Conservation (phyloP, 805 yeast species). For the Starmerella tilneyi region DNA sequence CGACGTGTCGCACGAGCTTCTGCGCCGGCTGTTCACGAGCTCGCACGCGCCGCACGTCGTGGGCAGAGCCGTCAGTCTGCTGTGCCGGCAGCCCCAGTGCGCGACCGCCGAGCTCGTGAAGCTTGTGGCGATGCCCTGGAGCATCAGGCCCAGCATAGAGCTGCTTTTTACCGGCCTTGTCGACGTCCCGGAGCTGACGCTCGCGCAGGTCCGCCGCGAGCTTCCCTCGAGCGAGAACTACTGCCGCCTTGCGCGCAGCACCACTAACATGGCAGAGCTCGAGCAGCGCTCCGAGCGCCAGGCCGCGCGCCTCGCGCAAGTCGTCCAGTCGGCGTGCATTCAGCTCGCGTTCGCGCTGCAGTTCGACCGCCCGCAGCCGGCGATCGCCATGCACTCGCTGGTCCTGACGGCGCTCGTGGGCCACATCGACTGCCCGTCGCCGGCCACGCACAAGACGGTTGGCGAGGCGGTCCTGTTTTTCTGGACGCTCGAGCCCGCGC, state of each 20-base stretch:
- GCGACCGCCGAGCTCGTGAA: slow-evolving; percentile 3
- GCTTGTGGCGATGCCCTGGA: slow-evolving; percentile 3
- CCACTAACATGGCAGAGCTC: slow-evolving; percentile 1
- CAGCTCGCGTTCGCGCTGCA: slow-evolving; percentile 7
- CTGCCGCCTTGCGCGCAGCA: slow-evolving; percentile 2
- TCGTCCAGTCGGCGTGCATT: slow-evolving; percentile 6
- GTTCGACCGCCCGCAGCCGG: not conserved
- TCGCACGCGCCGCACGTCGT: slow-evolving; percentile 12
- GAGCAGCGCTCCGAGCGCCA: not conserved
- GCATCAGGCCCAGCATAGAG: slow-evolving; percentile 12
- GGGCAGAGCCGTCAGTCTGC: slow-evolving; percentile 10
- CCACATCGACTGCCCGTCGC: slow-evolving; percentile 1
- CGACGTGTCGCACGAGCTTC: slow-evolving; percentile 13
- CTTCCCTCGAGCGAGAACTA: not conserved
- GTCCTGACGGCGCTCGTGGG: not conserved
- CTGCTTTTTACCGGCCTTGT: slow-evolving; percentile 18
- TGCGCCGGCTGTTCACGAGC: slow-evolving; percentile 11
- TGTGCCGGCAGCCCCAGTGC: slow-evolving; percentile 10
- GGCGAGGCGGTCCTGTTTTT: slow-evolving; percentile 11
- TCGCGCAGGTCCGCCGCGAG: slow-evolving; percentile 2
- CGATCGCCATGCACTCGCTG: not conserved
- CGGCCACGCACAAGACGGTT: not conserved
- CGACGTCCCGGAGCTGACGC: slow-evolving; percentile 10
- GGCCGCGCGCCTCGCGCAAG: not conserved
- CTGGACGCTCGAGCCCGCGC: slow-evolving; percentile 14